Percentiles rank a stretch among this genome's conserved stretches.
phyloP scores from a whole-genome alignment of 768 basidiomycete species.

The Termitomyces heimii region DNA sequence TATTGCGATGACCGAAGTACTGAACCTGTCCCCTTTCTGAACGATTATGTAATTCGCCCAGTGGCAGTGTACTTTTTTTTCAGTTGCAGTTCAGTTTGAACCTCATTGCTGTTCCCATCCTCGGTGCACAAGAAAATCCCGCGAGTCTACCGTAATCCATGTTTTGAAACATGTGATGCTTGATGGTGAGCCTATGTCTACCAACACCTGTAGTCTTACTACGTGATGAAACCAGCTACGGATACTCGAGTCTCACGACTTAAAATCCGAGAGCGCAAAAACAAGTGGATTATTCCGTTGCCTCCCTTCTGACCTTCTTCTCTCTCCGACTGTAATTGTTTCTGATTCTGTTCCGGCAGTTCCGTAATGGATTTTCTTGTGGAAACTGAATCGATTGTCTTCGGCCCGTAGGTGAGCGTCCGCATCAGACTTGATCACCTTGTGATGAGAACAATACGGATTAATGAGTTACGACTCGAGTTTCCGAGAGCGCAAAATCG shows the following conservation, averaged over 20 bases:
- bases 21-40: background rate
- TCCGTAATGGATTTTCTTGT: background rate
- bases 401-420: background rate
- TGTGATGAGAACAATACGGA: constrained; percentile 11
- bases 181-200: background rate
- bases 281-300: constrained; percentile 50
- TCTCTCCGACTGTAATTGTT: background rate
- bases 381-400: background rate
- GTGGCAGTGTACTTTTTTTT: background rate
- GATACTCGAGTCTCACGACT: constrained; percentile 24
- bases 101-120: background rate
- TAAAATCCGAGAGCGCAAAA: constrained; percentile 28
- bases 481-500: constrained; percentile 16
- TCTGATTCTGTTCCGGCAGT: background rate
- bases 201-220: background rate
- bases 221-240: constrained; percentile 23
- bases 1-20: too few relatives aligned
- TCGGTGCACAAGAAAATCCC: background rate
- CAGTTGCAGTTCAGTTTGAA: background rate
- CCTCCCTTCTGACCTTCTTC: constrained; percentile 45
- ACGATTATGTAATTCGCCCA: constrained; percentile 4
- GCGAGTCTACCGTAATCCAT: background rate
- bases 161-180: background rate
- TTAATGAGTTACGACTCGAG: constrained; percentile 13
- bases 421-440: background rate